Evolutionary conservation across 257 asterid species (phyloP).

Genomic region (Solanum appendiculatum): DNA sequence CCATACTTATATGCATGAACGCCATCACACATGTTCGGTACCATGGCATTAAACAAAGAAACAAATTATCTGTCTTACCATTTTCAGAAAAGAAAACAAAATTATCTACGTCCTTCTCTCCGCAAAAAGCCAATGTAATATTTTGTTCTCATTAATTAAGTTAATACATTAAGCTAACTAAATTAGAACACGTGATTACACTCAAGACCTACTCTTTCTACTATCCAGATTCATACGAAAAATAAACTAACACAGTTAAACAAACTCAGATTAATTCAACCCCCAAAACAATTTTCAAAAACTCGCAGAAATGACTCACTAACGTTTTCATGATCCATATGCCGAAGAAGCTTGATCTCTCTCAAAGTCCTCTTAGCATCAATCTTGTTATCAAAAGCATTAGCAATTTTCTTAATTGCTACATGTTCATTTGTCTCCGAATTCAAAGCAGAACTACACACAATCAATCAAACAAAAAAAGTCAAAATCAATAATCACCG

Average conservation of each 20-base stretch:
- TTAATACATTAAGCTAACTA: neutral
- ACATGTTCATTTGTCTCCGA: slow-evolving; percentile 92
- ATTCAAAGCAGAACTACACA: slow-evolving; percentile 75
- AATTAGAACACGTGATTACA: neutral
- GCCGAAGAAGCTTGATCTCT: slow-evolving; percentile 97
- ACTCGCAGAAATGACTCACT: slow-evolving; percentile 17
- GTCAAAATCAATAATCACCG: neutral
- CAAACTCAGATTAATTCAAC: neutral
- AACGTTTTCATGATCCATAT: slow-evolving; percentile 99
- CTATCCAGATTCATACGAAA: neutral
- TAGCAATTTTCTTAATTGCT: slow-evolving; percentile 89
- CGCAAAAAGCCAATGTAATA: neutral
- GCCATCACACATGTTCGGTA: neutral
- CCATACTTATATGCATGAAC: neutral
- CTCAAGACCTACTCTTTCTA: neutral
- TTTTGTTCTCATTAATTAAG: neutral
- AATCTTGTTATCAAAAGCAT: slow-evolving; percentile 90
- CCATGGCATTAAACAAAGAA: neutral
- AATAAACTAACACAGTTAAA: neutral
- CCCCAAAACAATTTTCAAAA: neutral
- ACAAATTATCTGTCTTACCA: neutral
- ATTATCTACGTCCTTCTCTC: neutral
- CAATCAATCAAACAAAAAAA: neutral
- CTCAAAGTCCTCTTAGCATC: slow-evolving; percentile 98
- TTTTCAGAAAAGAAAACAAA: neutral